A percentile compares a stretch with the other conserved stretches of the same genome.
Evolutionary conservation across 768 basidiomycete species (phyloP).

Genomic region (Tricholoma sp.): DNA sequence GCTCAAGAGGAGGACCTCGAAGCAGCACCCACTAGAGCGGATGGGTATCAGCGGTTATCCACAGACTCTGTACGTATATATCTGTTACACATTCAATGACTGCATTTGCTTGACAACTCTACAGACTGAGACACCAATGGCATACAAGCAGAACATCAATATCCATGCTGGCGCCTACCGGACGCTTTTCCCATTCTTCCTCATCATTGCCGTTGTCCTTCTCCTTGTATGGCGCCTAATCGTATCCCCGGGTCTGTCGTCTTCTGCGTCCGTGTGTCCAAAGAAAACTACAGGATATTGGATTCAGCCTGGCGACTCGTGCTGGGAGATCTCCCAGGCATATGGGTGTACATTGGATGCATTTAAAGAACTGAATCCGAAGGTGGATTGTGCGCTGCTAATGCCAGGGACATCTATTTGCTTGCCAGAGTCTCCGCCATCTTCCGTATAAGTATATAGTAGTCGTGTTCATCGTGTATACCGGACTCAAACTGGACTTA

Average conservation of each 20-base stretch:
- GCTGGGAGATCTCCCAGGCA: slow-evolving; percentile 54
- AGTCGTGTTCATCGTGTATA: background rate
- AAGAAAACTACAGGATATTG: slow-evolving; percentile 39
- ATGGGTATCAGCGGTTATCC: slow-evolving; percentile 53
- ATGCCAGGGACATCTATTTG: slow-evolving; percentile 59
- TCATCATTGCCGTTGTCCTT: slow-evolving; percentile 57
- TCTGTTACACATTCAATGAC: background rate
- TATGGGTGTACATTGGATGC: slow-evolving; percentile 47
- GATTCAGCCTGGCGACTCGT: slow-evolving; percentile 56
- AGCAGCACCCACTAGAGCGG: slow-evolving; percentile 45
- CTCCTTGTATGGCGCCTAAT: slow-evolving; percentile 62
- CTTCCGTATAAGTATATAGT: background rate
- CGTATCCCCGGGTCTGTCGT: slow-evolving; percentile 36
- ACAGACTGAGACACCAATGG: slow-evolving; percentile 20
- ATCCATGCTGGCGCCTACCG: slow-evolving; percentile 46
- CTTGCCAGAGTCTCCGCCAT: slow-evolving; percentile 31
- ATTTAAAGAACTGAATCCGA: slow-evolving; percentile 46
- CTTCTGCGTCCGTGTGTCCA: slow-evolving; percentile 31
- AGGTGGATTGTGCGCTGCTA: slow-evolving; percentile 51
- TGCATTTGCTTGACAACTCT: background rate
- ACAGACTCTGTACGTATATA: slow-evolving; percentile 42
- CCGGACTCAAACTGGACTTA: too few relatives aligned
- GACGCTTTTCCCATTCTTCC: slow-evolving; percentile 67
- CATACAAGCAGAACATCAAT: slow-evolving; percentile 25
- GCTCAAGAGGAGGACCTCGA: slow-evolving; percentile 45